Conservation (phyloP, 2,329 filamentous ascomycete species). For the Botrytis fragariae region DNA sequence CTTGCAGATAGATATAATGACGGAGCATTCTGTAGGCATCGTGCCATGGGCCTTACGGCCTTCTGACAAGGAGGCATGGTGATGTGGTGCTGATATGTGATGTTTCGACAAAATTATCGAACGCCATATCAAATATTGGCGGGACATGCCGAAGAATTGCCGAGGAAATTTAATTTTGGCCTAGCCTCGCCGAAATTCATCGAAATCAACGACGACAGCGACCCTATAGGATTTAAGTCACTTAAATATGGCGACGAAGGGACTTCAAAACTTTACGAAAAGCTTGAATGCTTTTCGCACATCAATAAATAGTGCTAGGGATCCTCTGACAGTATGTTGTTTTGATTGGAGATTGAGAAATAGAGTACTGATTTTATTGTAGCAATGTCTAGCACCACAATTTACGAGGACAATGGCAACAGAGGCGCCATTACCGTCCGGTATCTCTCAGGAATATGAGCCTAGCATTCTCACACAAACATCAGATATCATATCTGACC, state of each 20-base stretch:
- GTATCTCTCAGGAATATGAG: conserved; percentile 26
- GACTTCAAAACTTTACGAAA: conserved; percentile 35
- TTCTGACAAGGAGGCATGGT: conserved; percentile 60
- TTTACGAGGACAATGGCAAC: conserved; percentile 49
- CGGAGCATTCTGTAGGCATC: conserved; percentile 49
- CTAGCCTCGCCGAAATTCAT: conserved; percentile 25
- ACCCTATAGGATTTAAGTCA: conserved; percentile 20
- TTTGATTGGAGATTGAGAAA: not conserved
- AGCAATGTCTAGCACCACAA: conserved; percentile 46
- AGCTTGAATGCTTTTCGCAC: conserved; percentile 33
- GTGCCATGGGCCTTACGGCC: conserved; percentile 55
- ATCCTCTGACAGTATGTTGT: conserved; percentile 41
- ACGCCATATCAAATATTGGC: conserved; percentile 20
- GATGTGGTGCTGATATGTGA: conserved; percentile 27
- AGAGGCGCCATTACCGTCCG: conserved; percentile 40
- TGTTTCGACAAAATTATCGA: conserved; percentile 32
- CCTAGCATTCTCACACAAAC: conserved; percentile 20
- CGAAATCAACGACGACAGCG: conserved; percentile 22
- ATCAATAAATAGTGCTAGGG: conserved; percentile 35
- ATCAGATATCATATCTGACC: not conserved
- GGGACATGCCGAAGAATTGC: conserved; percentile 31
- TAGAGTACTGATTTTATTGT: conserved; percentile 30
- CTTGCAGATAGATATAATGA: conserved; percentile 31
- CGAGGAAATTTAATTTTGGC: conserved; percentile 31
- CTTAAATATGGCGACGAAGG: conserved; percentile 38